Evolutionary conservation across 2,329 filamentous ascomycete species (phyloP).

Genomic region (Pseudocercospora macadamiae): DNA sequence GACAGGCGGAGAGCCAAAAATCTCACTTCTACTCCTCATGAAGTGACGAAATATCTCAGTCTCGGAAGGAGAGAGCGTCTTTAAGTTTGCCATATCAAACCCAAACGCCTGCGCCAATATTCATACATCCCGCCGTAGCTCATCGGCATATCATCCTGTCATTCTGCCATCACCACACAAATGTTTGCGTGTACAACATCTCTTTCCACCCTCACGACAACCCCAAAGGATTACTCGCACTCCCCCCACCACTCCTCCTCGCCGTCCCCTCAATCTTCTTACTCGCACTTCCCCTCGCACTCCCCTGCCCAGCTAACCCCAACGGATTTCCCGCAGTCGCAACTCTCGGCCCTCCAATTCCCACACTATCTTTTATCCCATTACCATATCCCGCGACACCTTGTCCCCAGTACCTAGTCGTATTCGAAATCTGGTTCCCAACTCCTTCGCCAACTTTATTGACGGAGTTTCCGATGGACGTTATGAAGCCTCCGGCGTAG

Average conservation of each 20-base stretch:
- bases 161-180: neutral
- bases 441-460: conserved; percentile 51
- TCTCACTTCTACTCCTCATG: too few relatives aligned
- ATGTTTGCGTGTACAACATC: too few relatives aligned
- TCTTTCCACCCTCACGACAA: conserved; percentile 31
- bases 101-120: neutral
- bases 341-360: conserved; percentile 48
- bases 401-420: conserved; percentile 52
- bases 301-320: conserved; percentile 41
- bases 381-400: conserved; percentile 54
- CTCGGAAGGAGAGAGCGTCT: too few relatives aligned
- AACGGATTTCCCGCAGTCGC: conserved; percentile 52
- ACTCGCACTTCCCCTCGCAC: conserved; percentile 18
- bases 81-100: too few relatives aligned
- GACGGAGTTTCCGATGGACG: conserved; percentile 50
- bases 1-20: too few relatives aligned
- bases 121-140: neutral
- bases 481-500: conserved; percentile 47
- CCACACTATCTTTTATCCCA: conserved; percentile 52
- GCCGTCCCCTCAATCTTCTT: conserved; percentile 32
- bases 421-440: conserved; percentile 47
- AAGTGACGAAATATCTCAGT: too few relatives aligned
- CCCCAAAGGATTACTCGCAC: conserved; percentile 48
- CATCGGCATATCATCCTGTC: neutral
- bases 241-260: conserved; percentile 38